Evolutionary conservation across 2,329 filamentous ascomycete species (phyloP).

Genomic region (Xylariaceae sp.): DNA sequence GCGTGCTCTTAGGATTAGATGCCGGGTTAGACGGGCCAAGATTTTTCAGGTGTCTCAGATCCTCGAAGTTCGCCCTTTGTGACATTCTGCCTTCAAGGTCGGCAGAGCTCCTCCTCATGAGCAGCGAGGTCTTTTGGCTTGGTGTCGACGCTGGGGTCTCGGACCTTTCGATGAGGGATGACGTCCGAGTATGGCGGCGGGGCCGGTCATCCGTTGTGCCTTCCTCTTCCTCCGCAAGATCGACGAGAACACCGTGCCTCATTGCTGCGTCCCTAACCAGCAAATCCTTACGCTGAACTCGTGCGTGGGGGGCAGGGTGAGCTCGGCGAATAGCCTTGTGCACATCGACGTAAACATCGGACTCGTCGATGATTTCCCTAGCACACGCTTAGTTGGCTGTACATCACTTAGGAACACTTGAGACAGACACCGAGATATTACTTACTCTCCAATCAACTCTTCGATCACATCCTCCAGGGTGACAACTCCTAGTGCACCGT

Average conservation of each 20-base stretch:
- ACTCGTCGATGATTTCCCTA: slow-evolving; percentile 95
- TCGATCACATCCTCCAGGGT: slow-evolving; percentile 98
- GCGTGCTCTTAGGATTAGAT: slow-evolving; percentile 56
- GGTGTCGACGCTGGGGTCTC: slow-evolving; percentile 37
- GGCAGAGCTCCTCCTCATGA: slow-evolving; percentile 53
- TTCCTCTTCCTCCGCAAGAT: slow-evolving; percentile 33
- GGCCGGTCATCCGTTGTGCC: slow-evolving; percentile 11
- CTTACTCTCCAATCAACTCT: slow-evolving; percentile 93
- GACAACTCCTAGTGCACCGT: slow-evolving; percentile 86
- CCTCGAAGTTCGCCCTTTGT: slow-evolving; percentile 55
- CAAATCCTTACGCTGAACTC: slow-evolving; percentile 41
- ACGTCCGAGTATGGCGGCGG: slow-evolving; percentile 27
- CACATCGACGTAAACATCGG: slow-evolving; percentile 95
- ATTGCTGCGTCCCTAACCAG: slow-evolving; percentile 26
- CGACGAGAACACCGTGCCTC: slow-evolving; percentile 35
- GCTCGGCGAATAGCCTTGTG: slow-evolving; percentile 95
- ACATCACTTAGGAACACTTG: slow-evolving; percentile 9
- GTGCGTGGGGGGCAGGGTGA: slow-evolving; percentile 73
- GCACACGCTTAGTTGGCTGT: too few relatives aligned
- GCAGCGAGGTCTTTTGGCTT: slow-evolving; percentile 48
- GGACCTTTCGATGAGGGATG: slow-evolving; percentile 34
- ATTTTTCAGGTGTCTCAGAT: slow-evolving; percentile 59
- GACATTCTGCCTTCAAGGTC: slow-evolving; percentile 49
- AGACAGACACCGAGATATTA: neutral
- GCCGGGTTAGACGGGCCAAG: slow-evolving; percentile 64